Conservation (phyloP, 805 yeast species). For the Starmerella cellae region DNA sequence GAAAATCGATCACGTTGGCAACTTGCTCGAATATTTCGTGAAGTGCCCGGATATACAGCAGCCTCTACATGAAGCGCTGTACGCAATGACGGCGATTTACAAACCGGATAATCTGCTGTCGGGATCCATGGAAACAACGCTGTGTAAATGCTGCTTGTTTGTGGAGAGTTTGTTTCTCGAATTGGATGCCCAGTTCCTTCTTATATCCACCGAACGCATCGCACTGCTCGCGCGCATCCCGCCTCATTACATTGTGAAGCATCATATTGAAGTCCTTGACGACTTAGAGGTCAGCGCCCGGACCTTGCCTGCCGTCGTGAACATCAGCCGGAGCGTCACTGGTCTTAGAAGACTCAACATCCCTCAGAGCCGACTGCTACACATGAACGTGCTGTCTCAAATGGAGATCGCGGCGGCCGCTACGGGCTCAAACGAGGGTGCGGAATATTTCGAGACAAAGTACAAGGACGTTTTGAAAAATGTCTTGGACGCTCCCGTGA, state of each 20-base stretch:
- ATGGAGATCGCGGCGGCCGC: conserved; percentile 17
- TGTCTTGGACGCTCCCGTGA: conserved; percentile 8
- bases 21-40: conserved; percentile 2
- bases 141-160: conserved; percentile 2
- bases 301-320: conserved; percentile 15
- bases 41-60: conserved; percentile 1
- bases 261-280: conserved; percentile 9
- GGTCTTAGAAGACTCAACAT: conserved; percentile 13
- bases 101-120: background rate
- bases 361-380: conserved; percentile 2
- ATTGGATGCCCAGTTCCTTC: conserved; percentile 13
- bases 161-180: conserved; percentile 9
- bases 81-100: conserved; percentile 5
- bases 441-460: conserved; percentile 5
- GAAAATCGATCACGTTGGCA: conserved; percentile 12
- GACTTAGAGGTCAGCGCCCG: conserved; percentile 8
- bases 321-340: conserved; percentile 8
- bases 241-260: conserved; percentile 10
- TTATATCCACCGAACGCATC: conserved; percentile 4
- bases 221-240: conserved; percentile 19
- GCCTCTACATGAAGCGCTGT: conserved; percentile 1
- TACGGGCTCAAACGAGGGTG: conserved; percentile 13
- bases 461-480: conserved; percentile 10
- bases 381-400: conserved; percentile 10
- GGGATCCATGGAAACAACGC: conserved; percentile 9